phyloP scores from a whole-genome alignment of 768 basidiomycete genomes.

The Gymnopilus junonius region DNA sequence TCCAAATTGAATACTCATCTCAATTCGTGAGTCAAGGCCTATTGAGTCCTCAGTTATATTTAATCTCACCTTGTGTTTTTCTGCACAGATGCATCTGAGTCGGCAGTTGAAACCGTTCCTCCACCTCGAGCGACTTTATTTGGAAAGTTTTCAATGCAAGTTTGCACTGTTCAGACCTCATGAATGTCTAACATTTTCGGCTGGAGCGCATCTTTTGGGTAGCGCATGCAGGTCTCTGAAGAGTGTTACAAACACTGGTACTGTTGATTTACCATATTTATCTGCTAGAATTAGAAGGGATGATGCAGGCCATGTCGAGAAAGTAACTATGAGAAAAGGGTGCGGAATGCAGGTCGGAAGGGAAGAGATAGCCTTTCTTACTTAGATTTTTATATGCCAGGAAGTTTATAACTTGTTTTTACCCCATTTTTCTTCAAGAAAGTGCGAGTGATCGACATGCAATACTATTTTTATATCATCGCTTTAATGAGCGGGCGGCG shows the following conservation, averaged over 20 bases:
- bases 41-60: no score
- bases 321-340: not conserved
- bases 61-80: no score
- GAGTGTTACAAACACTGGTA: not conserved
- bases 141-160: not conserved
- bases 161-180: not conserved
- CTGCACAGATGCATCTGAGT: no score
- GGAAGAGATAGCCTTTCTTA: not conserved
- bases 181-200: not conserved
- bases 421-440: no score
- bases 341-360: not conserved
- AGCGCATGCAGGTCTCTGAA: not conserved
- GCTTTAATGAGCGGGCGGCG: no score
- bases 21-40: no score
- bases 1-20: no score
- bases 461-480: no score
- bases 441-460: no score
- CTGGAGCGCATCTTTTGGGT: not conserved
- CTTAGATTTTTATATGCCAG: no score
- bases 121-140: not conserved
- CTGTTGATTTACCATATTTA: not conserved
- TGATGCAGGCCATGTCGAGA: no score
- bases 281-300: not conserved
- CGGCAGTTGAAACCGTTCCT: not conserved
- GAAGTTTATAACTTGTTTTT: no score